A percentile compares a stretch with the other conserved stretches of the same genome.
Evolutionary conservation across 2,329 filamentous ascomycete species (phyloP).

Genomic region (Emmonsia crescens): DNA sequence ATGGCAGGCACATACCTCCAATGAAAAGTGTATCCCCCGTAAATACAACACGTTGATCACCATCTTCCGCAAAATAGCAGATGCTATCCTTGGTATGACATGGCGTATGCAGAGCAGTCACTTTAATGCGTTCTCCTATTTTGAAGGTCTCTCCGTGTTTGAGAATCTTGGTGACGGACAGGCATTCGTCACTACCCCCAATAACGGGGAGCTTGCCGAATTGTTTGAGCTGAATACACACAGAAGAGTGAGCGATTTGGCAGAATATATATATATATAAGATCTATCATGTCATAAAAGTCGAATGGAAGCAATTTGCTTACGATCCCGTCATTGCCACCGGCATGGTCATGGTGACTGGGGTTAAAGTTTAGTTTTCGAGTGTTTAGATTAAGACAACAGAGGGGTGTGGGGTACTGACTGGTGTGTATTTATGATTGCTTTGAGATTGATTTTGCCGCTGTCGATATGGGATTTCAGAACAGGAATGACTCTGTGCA

Average conservation of each 20-base stretch:
- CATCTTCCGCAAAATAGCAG: slow-evolving; percentile 85
- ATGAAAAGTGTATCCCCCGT: slow-evolving; percentile 96
- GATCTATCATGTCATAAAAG: neutral
- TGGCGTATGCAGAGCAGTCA: slow-evolving; percentile 85
- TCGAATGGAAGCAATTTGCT: slow-evolving; percentile 15
- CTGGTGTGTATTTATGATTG: slow-evolving; percentile 97
- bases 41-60: slow-evolving; percentile 63
- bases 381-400: neutral
- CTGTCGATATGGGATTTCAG: slow-evolving; percentile 62
- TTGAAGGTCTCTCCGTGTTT: slow-evolving; percentile 65
- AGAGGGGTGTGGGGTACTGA: slow-evolving; percentile 37
- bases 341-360: slow-evolving; percentile 89
- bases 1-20: slow-evolving; percentile 50
- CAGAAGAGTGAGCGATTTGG: slow-evolving; percentile 2
- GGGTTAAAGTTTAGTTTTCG: neutral
- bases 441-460: slow-evolving; percentile 69
- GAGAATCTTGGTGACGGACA: slow-evolving; percentile 67
- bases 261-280: neutral
- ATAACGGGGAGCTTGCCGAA: slow-evolving; percentile 46
- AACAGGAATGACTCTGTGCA: slow-evolving; percentile 46
- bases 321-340: slow-evolving; percentile 78
- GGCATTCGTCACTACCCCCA: slow-evolving; percentile 80
- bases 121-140: slow-evolving; percentile 66
- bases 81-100: slow-evolving; percentile 99
- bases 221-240: slow-evolving; percentile 40